Evolutionary conservation across 495 filamentous ascomycete species (phyloP), one percentile per base, ranked within the genome.

Genomic region (Tuber calosporum): DNA sequence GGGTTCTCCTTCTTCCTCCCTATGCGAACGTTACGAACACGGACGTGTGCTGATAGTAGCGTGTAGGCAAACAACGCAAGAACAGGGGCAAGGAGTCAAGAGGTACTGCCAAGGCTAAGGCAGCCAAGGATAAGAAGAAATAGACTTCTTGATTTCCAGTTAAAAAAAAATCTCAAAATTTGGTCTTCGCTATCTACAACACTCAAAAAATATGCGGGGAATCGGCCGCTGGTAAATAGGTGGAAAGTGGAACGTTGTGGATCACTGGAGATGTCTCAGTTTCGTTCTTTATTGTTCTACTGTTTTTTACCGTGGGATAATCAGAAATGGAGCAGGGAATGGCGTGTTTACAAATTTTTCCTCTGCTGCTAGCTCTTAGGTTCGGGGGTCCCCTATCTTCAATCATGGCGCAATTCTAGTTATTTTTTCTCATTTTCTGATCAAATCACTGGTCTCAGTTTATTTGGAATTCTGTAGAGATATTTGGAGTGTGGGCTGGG

Each of bases 1-100:
- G 48, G 5, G n/a, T n/a, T 30, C 30, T 1, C 17, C 5, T 30
- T 34, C 19, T 34, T 19, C 7, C 19, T 43, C 15, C 39, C 30
- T 66, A 26, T 45, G 40, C 68, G 34, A 30, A 22, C 74, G 71
- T 45, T 67, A 34, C 9, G 20, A 45, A 75, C 73, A 82, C 85
- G 85, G 79, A 86, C 82, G 67, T 62, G 66, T 69, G 76, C 41
- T n/a, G 72, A 40, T 69, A 69, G 39, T 72, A 53, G 70, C 40
- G 72, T 76, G 87, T 86, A 99, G 96, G 96, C 89, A 99, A 99
- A 89, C 94, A 98, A 89, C 91, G 96, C 88, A 99, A 98, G 91
- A 99, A 99, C 93, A 89, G 94, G 84, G 89, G 91, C 86, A 98
- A 98, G 93, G 93, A 94, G 84, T 91, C 96, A 84, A 93, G 96